These are phyloP conservation scores for Asterochloris sp. DNA, from an alignment of 139 green algal species.

Conservation along the genomic window DNA sequence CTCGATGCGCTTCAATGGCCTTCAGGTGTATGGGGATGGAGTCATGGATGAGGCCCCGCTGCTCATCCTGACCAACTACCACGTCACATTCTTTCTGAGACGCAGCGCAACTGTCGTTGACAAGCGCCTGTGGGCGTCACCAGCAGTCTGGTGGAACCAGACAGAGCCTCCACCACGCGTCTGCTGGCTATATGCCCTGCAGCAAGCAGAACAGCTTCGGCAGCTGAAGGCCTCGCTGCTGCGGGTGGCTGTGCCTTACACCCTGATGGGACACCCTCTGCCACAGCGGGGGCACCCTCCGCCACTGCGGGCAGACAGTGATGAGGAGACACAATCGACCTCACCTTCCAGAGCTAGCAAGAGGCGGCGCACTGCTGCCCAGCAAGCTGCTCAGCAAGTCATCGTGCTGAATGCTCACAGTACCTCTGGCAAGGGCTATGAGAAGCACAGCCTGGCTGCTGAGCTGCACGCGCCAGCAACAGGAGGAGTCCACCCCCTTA, in stretches of 20 bases:
- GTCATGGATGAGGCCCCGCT: conserved; percentile 29
- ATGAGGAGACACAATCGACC: too few species aligned
- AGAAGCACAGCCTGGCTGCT: too few species aligned
- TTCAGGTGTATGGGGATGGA: conserved; percentile 26
- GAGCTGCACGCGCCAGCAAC: background rate
- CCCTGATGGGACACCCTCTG: background rate
- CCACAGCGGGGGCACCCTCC: background rate
- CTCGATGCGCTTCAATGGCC: too few species aligned
- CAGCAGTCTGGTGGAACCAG: conserved; percentile 22
- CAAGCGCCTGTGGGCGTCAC: conserved; percentile 21
- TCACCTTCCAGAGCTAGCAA: too few species aligned
- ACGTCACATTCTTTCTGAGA: conserved; percentile 23
- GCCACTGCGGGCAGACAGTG: background rate
- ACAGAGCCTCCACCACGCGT: conserved; percentile 15
- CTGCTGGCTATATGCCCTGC: conserved; percentile 17
- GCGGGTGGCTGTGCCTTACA: background rate
- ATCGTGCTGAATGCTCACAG: too few species aligned
- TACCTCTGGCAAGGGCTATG: conserved; percentile 19
- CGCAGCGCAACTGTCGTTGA: conserved; percentile 12
- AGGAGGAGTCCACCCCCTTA: background rate
- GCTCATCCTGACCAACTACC: conserved; percentile 24
- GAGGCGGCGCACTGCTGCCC: background rate
- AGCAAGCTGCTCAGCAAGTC: background rate
- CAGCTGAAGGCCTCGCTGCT: background rate
- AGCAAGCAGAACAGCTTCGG: background rate